Percentiles rank a stretch among this genome's conserved stretches.
Evolutionary conservation across 441 rosid species (phyloP).

Genomic region (Gossypium trilobum): DNA sequence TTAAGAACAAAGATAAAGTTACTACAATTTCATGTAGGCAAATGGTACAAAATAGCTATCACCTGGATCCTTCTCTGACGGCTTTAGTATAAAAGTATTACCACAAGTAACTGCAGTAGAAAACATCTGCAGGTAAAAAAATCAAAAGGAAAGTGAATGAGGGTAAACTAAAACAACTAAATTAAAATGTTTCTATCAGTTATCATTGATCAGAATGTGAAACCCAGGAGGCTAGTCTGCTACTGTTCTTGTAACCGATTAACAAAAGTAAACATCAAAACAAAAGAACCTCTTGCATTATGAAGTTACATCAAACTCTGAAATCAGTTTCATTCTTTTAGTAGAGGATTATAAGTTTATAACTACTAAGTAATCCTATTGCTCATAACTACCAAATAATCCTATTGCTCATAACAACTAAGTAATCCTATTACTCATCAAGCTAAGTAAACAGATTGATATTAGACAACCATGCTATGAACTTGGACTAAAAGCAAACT

Average conservation of each 20-base stretch:
- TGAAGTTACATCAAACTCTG: background rate
- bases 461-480: background rate
- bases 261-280: background rate
- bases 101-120: constrained; percentile 87
- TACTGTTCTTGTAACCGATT: background rate
- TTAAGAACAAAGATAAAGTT: background rate
- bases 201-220: background rate
- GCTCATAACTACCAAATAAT: constrained; percentile 11
- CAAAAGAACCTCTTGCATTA: background rate
- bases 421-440: constrained; percentile 8
- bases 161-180: background rate
- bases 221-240: background rate
- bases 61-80: constrained; percentile 95
- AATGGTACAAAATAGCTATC: background rate
- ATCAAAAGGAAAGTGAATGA: background rate
- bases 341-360: background rate
- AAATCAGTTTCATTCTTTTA: background rate
- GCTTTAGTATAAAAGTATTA: constrained; percentile 79
- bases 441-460: background rate
- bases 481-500: background rate
- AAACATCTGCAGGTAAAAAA: constrained; percentile 59
- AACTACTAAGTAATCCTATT: constrained; percentile 12
- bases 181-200: background rate
- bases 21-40: background rate
- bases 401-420: background rate